Percentiles rank a stretch among this genome's conserved stretches.
Conservation (phyloP, 768 basidiomycete genomes). For the Candolleomyces efflorescens region DNA sequence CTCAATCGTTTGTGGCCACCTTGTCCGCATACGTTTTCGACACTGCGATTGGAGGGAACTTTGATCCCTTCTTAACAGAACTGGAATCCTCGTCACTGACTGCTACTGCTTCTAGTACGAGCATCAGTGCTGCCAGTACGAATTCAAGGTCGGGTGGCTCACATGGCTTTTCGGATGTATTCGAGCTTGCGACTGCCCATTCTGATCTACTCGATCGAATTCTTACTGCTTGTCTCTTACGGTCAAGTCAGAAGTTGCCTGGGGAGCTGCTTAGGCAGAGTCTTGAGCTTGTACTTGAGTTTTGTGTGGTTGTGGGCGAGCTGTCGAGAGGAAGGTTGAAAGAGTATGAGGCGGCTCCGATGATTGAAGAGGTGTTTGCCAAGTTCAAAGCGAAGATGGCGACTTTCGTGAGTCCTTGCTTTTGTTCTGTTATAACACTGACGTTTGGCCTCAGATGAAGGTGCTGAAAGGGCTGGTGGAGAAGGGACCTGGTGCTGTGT, state of each 20-base stretch:
- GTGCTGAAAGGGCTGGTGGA: conserved; percentile 54
- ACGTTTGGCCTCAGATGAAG: conserved; percentile 38
- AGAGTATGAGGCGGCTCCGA: conserved; percentile 61
- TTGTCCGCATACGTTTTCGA: conserved; percentile 74
- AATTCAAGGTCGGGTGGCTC: conserved; percentile 1
- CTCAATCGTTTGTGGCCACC: conserved; percentile 64
- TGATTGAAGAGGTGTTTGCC: conserved; percentile 49
- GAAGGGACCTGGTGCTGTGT: conserved; percentile 31
- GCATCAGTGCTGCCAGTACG: not conserved
- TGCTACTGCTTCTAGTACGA: not conserved
- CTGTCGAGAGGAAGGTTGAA: conserved; percentile 47
- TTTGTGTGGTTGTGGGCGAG: conserved; percentile 62
- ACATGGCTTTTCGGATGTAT: conserved; percentile 60
- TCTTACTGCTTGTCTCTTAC: conserved; percentile 68
- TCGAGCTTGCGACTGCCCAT: conserved; percentile 64
- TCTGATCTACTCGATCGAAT: conserved; percentile 69
- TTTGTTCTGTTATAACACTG: conserved; percentile 6
- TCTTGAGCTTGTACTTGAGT: conserved; percentile 63
- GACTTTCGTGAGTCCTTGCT: conserved; percentile 45
- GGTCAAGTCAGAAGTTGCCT: conserved; percentile 61
- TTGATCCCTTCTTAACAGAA: conserved; percentile 59
- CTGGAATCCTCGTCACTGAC: conserved; percentile 19
- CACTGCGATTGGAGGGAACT: conserved; percentile 75
- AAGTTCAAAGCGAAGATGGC: conserved; percentile 54
- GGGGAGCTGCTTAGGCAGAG: conserved; percentile 61